A percentile compares a stretch with the other conserved stretches of the same genome.
Evolutionary conservation across 139 green algal species (phyloP).

Genomic region (Edaphochlamys debaryana): DNA sequence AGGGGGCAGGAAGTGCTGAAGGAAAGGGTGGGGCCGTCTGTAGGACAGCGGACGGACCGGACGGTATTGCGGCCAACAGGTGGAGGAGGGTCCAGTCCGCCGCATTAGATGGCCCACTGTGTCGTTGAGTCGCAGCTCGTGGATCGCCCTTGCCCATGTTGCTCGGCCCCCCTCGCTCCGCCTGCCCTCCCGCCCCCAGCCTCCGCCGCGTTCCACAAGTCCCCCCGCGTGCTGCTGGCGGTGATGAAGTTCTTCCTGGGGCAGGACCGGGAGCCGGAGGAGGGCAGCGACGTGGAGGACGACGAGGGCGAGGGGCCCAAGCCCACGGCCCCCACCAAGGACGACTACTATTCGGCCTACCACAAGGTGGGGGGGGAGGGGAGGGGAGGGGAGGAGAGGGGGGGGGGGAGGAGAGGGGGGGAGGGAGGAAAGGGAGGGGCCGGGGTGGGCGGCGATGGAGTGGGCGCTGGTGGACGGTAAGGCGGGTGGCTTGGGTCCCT

Average conservation of each 20-base stretch:
- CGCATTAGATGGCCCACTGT: too few species aligned
- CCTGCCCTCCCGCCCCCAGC: conserved; percentile 44
- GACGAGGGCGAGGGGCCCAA: conserved; percentile 65
- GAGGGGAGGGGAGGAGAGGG: background rate
- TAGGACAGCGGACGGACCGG: too few species aligned
- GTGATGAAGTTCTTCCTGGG: conserved; percentile 98
- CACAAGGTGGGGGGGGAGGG: conserved; percentile 70
- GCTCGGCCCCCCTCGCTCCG: background rate
- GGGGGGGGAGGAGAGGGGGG: background rate
- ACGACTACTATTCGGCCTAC: conserved; percentile 89
- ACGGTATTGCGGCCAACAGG: too few species aligned
- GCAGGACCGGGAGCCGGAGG: conserved; percentile 43
- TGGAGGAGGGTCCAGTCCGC: too few species aligned
- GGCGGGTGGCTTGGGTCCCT: background rate
- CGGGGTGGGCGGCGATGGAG: too few species aligned
- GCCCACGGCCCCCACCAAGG: conserved; percentile 62
- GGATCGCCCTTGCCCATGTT: background rate
- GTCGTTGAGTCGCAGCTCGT: too few species aligned
- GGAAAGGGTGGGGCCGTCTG: too few species aligned
- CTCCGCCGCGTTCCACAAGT: conserved; percentile 78
- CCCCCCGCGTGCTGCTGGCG: conserved; percentile 82
- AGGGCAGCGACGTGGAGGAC: conserved; percentile 53
- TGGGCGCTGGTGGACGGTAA: too few species aligned
- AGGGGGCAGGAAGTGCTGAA: too few species aligned
- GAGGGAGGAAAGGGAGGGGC: too few species aligned